A percentile compares a stretch with the other conserved stretches of the same genome.
phyloP scores from a whole-genome alignment of 2,329 filamentous ascomycete genomes.

The Aspergillus sclerotialis region DNA sequence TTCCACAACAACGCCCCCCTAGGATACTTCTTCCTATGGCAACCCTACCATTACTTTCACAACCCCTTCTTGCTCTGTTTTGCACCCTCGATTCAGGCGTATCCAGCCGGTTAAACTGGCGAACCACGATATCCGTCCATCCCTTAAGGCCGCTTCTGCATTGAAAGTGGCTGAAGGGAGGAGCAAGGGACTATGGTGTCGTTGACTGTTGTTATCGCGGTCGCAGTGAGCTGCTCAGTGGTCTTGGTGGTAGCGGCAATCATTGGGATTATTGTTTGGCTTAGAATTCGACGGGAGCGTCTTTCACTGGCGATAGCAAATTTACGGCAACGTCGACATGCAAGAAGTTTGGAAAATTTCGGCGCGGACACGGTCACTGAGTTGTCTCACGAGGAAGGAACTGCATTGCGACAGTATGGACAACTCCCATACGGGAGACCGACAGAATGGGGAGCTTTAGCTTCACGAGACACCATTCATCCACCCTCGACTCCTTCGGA shows the following conservation, averaged over 20 bases:
- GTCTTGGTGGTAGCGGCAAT: constrained; percentile 27
- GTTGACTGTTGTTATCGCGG: constrained; percentile 26
- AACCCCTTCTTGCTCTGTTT: not conserved
- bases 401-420: constrained; percentile 23
- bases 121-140: no score
- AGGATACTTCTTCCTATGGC: not conserved
- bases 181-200: constrained; percentile 25
- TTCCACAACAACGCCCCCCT: not conserved
- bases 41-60: not conserved
- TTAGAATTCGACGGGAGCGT: constrained; percentile 27
- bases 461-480: constrained; percentile 24
- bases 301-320: constrained; percentile 20
- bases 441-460: constrained; percentile 27
- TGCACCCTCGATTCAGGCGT: not conserved
- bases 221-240: constrained; percentile 27
- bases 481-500: constrained; percentile 14
- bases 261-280: constrained; percentile 27
- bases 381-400: constrained; percentile 25
- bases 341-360: constrained; percentile 14
- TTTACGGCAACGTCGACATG: constrained; percentile 14
- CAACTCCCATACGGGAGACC: constrained; percentile 28
- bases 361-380: constrained; percentile 24
- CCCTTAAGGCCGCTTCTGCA: constrained; percentile 1
- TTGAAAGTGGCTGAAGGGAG: not conserved
- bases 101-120: no score